phyloP scores from a whole-genome alignment of 2,329 filamentous ascomycete genomes.

The Cytospora piceicola region DNA sequence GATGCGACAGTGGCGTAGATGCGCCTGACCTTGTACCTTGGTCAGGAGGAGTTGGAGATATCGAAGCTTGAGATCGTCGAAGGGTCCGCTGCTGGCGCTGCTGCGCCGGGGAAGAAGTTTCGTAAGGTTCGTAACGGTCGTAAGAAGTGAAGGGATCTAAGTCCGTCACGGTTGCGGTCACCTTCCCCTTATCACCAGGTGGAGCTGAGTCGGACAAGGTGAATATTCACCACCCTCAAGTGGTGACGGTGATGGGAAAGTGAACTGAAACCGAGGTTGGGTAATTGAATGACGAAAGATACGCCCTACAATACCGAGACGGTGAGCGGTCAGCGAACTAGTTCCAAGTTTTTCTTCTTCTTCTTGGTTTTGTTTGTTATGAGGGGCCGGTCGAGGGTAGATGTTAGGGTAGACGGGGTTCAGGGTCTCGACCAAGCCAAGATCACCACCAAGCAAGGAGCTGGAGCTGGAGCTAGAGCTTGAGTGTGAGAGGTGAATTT shows the following conservation, averaged over 20 bases:
- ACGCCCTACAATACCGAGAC: slow-evolving; percentile 18
- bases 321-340: slow-evolving; percentile 24
- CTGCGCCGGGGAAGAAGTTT: slow-evolving; percentile 45
- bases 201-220: slow-evolving; percentile 52
- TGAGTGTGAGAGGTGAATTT: slow-evolving; percentile 3
- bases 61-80: slow-evolving; percentile 43
- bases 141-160: slow-evolving; percentile 47
- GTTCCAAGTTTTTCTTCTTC: not conserved
- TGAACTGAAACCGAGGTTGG: slow-evolving; percentile 66
- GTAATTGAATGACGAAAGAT: slow-evolving; percentile 37
- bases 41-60: slow-evolving; percentile 18
- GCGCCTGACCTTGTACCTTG: slow-evolving; percentile 35
- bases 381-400: slow-evolving; percentile 21
- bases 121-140: slow-evolving; percentile 61
- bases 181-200: slow-evolving; percentile 40
- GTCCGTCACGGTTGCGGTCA: slow-evolving; percentile 52
- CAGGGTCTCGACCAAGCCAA: slow-evolving; percentile 6
- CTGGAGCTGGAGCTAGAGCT: slow-evolving; percentile 5
- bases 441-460: not conserved
- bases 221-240: slow-evolving; percentile 47
- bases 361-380: not conserved
- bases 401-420: not conserved
- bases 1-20: slow-evolving; percentile 53
- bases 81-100: slow-evolving; percentile 47
- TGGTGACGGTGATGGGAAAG: slow-evolving; percentile 41